Base-by-base conservation (phyloP, 306 rosid species). In the Luffa acutangula region DNA sequence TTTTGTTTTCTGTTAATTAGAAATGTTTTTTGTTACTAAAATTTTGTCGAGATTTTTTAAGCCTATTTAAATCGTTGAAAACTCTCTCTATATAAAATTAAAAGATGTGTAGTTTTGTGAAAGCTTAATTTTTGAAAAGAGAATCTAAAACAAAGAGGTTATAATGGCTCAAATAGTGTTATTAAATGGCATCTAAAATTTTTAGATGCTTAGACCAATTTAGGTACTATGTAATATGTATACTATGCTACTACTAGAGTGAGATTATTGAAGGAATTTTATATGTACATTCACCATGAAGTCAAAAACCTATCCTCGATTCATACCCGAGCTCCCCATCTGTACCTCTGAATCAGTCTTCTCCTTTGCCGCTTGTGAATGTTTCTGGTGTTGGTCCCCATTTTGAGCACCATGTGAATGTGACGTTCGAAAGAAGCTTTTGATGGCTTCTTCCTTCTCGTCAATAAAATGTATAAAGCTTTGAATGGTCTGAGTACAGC, bases 361-460 rank as follows among this genome's bases (percentile, higher is more conserved):
- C 39, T 73, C 60, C 58, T 48, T 49, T 6, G 9, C 13, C 1
- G n/a, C 56, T 72, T n/a, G 9, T 12, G 77, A 31, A 15, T 15
- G 59, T 33, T 15, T 71, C n/a, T 31, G 58, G 14, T 7, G 60
- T 53, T 7, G 21, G 43, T 71, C 37, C 60, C 46, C 45, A 51
- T 36, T 51, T 51, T 49, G 78, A 74, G 62, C 33, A 33, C 78
- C 78, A 51, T 34, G 59, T 33, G n/a, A 21, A 59, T 59, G 65
- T 59, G 62, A 18, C 33, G 60, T 15, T 49, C 78, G 31, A 33
- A 90, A 95, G 75, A 90, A 85, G 80, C 82, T 89, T 88, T 92
- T 93, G 75, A 91, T 87, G 59, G 96, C 93, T 84, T 95, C 98
- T 89, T 92, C 97, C 87, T 84, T 95, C 88, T 90, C 67, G 69